A percentile compares a stretch with the other conserved stretches of the same genome.
These are phyloP conservation scores for Aspergillus taichungensis DNA, from an alignment of 495 filamentous ascomycete species.

Conservation along the genomic window DNA sequence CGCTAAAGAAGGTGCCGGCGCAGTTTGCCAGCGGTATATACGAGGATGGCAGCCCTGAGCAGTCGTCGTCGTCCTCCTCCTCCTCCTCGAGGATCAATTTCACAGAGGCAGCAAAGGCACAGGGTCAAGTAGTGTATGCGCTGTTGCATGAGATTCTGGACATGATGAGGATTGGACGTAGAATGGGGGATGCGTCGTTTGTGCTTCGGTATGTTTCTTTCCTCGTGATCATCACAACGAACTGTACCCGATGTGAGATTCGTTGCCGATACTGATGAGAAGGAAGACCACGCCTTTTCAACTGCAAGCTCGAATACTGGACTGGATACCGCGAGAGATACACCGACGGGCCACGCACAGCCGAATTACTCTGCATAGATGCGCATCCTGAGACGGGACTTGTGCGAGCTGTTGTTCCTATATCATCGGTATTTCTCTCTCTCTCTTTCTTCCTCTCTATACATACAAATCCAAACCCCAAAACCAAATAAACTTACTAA, in stretches of 20 bases:
- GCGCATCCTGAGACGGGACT: conserved; percentile 3
- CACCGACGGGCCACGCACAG: conserved; percentile 14
- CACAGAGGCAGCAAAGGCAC: conserved; percentile 5
- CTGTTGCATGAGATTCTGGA: conserved; percentile 21
- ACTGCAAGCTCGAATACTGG: conserved; percentile 19
- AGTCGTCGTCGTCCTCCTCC: neutral
- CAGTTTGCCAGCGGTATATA: conserved; percentile 15
- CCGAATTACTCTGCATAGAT: conserved; percentile 15
- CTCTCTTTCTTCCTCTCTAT: neutral
- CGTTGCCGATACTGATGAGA: neutral
- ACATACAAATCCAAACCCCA: neutral
- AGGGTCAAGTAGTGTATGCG: conserved; percentile 21
- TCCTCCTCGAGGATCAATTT: neutral
- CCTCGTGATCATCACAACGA: neutral
- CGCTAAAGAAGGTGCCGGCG: conserved; percentile 16
- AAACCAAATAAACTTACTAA: neutral
- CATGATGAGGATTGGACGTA: conserved; percentile 10
- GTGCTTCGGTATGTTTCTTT: conserved; percentile 13
- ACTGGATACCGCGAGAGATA: conserved; percentile 22
- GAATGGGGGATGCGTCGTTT: conserved; percentile 9
- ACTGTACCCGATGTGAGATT: neutral
- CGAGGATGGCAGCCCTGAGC: conserved; percentile 8
- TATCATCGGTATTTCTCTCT: conserved; percentile 11
- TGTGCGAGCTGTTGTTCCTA: conserved; percentile 8
- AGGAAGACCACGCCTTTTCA: conserved; percentile 14